Evolutionary conservation across 139 green algal species (phyloP).

Genomic region (Volvox reticuliferus): DNA sequence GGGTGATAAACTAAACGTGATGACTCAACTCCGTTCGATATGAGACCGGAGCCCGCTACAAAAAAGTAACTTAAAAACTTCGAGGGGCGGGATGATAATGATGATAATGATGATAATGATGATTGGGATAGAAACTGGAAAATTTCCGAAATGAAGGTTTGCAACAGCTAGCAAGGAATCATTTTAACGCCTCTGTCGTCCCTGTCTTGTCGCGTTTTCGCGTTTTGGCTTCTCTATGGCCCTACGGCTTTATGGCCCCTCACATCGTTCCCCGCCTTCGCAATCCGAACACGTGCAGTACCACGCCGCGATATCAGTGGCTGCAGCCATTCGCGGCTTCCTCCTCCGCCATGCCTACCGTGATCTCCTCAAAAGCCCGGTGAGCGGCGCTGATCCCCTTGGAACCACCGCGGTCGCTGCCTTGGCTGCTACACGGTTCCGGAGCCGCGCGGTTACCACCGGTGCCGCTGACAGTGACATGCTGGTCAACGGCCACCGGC

Average conservation of each 20-base stretch:
- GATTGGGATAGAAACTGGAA: too few relatives aligned
- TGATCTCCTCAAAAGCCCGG: neutral
- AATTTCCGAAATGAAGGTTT: too few relatives aligned
- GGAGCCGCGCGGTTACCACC: neutral
- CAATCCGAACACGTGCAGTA: constrained; percentile 56
- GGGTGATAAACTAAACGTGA: too few relatives aligned
- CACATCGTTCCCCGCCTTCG: neutral
- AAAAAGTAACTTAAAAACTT: neutral
- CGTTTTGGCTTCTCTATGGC: neutral
- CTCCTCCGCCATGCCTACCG: constrained; percentile 59
- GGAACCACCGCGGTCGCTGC: neutral
- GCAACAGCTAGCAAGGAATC: too few relatives aligned
- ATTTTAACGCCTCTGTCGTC: too few relatives aligned
- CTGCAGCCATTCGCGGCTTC: constrained; percentile 76
- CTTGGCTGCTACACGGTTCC: neutral
- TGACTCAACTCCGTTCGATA: neutral
- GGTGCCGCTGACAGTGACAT: neutral
- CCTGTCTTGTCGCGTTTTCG: neutral
- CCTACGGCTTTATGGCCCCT: neutral
- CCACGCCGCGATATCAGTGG: constrained; percentile 75
- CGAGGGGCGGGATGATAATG: too few relatives aligned
- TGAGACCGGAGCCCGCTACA: neutral
- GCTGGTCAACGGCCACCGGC: neutral
- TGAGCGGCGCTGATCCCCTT: neutral
- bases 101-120: too few relatives aligned